Evolutionary conservation across 2,329 filamentous ascomycete genomes (phyloP).

Genomic region (Paecilomyces sp.): DNA sequence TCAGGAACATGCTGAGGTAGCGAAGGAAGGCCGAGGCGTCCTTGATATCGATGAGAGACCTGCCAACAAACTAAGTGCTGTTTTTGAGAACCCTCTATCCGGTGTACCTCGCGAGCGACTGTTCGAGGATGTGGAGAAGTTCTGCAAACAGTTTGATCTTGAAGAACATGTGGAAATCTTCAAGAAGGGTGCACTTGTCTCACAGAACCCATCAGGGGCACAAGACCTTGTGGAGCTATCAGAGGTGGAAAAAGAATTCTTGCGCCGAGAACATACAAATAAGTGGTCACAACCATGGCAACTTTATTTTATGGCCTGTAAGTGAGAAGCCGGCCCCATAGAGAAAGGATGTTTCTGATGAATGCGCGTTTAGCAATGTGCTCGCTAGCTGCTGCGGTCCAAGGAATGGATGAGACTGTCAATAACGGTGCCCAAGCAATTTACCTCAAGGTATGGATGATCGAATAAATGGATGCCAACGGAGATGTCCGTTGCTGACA

Average conservation of each 20-base stretch:
- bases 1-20: conserved; percentile 8
- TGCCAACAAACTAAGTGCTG: conserved; percentile 21
- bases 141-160: conserved; percentile 44
- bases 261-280: conserved; percentile 41
- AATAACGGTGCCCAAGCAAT: conserved; percentile 41
- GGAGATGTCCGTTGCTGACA: not conserved
- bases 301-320: conserved; percentile 41
- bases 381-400: conserved; percentile 49
- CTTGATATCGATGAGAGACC: conserved; percentile 18
- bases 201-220: conserved; percentile 44
- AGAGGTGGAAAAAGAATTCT: conserved; percentile 34
- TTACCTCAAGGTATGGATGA: conserved; percentile 19
- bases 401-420: conserved; percentile 46
- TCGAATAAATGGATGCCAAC: not conserved
- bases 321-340: conserved; percentile 5
- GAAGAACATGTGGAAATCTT: conserved; percentile 43
- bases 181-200: conserved; percentile 45
- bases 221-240: conserved; percentile 42
- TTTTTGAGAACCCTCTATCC: conserved; percentile 49
- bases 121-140: conserved; percentile 47
- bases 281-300: conserved; percentile 45
- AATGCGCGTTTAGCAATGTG: conserved; percentile 34
- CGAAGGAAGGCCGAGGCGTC: conserved; percentile 5
- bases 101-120: conserved; percentile 47
- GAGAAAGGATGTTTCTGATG: not conserved